These are phyloP conservation scores for Porpolomopsis calyptriformis DNA, from an alignment of 768 basidiomycete species.

Conservation along the genomic window DNA sequence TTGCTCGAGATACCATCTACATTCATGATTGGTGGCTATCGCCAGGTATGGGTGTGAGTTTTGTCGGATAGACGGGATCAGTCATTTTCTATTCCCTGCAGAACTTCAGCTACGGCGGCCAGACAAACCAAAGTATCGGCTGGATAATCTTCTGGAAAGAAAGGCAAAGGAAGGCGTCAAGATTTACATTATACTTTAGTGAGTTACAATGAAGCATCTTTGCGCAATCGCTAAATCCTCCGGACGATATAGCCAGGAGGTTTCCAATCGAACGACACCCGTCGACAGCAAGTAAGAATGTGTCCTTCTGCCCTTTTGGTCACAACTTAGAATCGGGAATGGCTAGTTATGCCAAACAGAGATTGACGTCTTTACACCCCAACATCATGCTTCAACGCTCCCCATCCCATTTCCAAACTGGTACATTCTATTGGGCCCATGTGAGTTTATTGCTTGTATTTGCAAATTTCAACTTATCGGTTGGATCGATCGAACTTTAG, in stretches of 20 bases:
- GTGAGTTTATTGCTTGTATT: constrained; percentile 33
- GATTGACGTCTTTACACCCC: constrained; percentile 65
- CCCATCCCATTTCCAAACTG: constrained; percentile 94
- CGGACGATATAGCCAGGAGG: constrained; percentile 64
- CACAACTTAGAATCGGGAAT: constrained; percentile 1
- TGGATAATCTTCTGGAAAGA: constrained; percentile 76
- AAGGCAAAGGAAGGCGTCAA: constrained; percentile 96
- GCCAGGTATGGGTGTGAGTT: constrained; percentile 41
- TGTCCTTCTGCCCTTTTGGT: background rate
- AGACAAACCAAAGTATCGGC: constrained; percentile 69
- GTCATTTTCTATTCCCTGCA: constrained; percentile 16
- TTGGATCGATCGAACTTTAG: constrained; percentile 26
- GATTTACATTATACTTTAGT: constrained; percentile 93
- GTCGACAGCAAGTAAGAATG: constrained; percentile 75
- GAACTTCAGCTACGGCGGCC: constrained; percentile 83
- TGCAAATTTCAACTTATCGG: constrained; percentile 2
- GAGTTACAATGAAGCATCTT: constrained; percentile 19
- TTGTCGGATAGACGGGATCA: background rate
- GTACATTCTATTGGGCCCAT: constrained; percentile 98
- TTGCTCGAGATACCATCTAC: constrained; percentile 82
- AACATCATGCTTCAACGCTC: constrained; percentile 97
- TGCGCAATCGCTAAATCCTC: constrained; percentile 5
- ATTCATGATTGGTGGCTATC: constrained; percentile 99
- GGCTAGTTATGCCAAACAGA: constrained; percentile 75
- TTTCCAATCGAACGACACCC: constrained; percentile 89